Percentiles rank a stretch among this genome's conserved stretches.
Evolutionary conservation across 768 basidiomycete genomes (phyloP).

Genomic region (Mycena epipterygia): DNA sequence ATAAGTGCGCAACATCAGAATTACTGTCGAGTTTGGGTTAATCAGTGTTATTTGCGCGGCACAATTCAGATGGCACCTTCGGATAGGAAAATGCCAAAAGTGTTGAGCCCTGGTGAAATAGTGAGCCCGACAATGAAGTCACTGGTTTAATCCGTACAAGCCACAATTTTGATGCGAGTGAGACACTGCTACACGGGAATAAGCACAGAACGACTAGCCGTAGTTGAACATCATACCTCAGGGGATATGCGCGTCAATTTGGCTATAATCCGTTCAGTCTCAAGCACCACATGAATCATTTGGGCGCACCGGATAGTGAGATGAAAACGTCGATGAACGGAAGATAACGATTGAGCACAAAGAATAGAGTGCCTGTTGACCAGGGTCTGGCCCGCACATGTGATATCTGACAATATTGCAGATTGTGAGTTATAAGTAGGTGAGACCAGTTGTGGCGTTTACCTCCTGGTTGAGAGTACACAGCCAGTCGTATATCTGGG

Average conservation of each 20-base stretch:
- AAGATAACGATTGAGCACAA: conserved; percentile 46
- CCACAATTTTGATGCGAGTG: not conserved
- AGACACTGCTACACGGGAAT: conserved; percentile 8
- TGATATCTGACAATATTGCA: conserved; percentile 29
- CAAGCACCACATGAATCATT: not conserved
- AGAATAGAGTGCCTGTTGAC: conserved; percentile 40
- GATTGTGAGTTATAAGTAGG: too few species aligned
- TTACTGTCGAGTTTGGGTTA: conserved; percentile 30
- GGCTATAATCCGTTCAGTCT: not conserved
- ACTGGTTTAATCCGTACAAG: conserved; percentile 25
- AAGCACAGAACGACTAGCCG: not conserved
- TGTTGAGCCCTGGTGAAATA: conserved; percentile 44
- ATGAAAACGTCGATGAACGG: conserved; percentile 46
- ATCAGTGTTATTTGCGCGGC: not conserved
- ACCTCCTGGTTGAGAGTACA: conserved; percentile 43
- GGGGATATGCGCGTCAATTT: conserved; percentile 17
- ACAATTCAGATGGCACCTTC: conserved; percentile 45
- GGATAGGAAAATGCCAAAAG: conserved; percentile 51
- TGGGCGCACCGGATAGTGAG: conserved; percentile 19
- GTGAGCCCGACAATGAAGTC: not conserved
- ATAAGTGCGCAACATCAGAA: conserved; percentile 58
- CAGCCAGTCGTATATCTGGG: conserved; percentile 41
- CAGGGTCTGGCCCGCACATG: conserved; percentile 40
- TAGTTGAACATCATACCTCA: not conserved
- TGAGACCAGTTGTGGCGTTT: too few species aligned